phyloP scores from a whole-genome alignment of 164 flowering plant genomes.

The Paratinospora sagittata region DNA sequence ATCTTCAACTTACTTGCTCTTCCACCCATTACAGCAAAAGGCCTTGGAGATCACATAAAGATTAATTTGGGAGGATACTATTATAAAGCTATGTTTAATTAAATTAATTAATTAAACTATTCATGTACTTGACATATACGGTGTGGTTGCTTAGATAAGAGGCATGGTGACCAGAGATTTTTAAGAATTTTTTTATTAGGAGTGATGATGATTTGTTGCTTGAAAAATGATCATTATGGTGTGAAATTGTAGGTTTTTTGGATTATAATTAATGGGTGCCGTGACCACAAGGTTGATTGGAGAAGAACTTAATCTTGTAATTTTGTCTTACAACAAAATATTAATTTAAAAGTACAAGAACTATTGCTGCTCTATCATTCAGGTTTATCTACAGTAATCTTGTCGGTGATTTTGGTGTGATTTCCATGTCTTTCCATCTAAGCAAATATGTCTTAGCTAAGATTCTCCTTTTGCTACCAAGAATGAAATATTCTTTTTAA shows the following conservation, averaged over 20 bases:
- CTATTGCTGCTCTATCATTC: neutral
- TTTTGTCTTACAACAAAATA: neutral
- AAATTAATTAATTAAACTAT: too few species aligned
- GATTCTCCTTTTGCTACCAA: too few species aligned
- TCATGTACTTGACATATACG: conserved; percentile 4
- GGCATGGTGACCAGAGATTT: neutral
- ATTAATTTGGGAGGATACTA: neutral
- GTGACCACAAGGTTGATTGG: conserved; percentile 17
- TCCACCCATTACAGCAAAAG: conserved; percentile 26
- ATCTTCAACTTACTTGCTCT: conserved; percentile 28
- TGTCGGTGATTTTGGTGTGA: conserved; percentile 8
- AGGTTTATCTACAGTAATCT: neutral
- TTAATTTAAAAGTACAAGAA: neutral
- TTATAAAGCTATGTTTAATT: conserved; percentile 7
- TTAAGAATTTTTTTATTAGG: neutral
- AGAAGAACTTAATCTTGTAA: neutral
- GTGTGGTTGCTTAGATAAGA: neutral
- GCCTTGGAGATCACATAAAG: too few species aligned
- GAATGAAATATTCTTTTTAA: too few species aligned
- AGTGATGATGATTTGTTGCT: conserved; percentile 7
- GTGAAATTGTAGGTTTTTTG: neutral
- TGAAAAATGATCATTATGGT: neutral
- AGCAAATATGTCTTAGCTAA: too few species aligned
- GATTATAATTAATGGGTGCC: conserved; percentile 13
- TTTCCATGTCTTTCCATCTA: neutral